Percentiles rank a stretch among this genome's conserved stretches.
Evolutionary conservation across 164 flowering plant genomes (phyloP).

Genomic region (Sextonia rubra): DNA sequence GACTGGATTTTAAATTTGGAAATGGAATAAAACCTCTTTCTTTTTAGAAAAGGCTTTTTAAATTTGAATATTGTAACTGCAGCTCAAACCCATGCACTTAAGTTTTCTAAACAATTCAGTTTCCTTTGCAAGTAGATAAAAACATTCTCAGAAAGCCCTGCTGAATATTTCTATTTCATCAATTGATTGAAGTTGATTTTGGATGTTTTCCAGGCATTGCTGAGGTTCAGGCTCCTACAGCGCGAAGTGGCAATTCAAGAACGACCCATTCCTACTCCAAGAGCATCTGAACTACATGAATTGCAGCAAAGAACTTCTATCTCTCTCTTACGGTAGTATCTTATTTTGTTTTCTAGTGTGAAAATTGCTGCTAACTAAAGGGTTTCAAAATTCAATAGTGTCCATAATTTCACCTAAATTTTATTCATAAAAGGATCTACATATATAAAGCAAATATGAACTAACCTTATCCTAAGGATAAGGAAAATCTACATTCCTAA

Average conservation of each 20-base stretch:
- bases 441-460: too few relatives aligned
- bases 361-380: neutral
- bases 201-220: slow-evolving; percentile 44
- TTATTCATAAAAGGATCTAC: too few relatives aligned
- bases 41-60: neutral
- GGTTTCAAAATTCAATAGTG: neutral
- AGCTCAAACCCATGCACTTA: too few relatives aligned
- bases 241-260: slow-evolving; percentile 33
- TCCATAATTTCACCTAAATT: too few relatives aligned
- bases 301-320: slow-evolving; percentile 27
- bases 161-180: too few relatives aligned
- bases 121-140: too few relatives aligned
- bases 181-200: too few relatives aligned
- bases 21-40: neutral
- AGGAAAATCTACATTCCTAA: too few relatives aligned
- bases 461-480: too few relatives aligned
- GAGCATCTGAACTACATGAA: slow-evolving; percentile 21
- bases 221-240: slow-evolving; percentile 49
- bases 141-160: too few relatives aligned
- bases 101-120: too few relatives aligned
- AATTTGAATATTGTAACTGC: neutral
- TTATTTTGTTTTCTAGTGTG: neutral
- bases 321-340: slow-evolving; percentile 34
- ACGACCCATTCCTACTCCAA: slow-evolving; percentile 15
- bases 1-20: neutral